Evolutionary conservation across 768 basidiomycete species (phyloP).

Genomic region (Rhizopogon vinicolor): DNA sequence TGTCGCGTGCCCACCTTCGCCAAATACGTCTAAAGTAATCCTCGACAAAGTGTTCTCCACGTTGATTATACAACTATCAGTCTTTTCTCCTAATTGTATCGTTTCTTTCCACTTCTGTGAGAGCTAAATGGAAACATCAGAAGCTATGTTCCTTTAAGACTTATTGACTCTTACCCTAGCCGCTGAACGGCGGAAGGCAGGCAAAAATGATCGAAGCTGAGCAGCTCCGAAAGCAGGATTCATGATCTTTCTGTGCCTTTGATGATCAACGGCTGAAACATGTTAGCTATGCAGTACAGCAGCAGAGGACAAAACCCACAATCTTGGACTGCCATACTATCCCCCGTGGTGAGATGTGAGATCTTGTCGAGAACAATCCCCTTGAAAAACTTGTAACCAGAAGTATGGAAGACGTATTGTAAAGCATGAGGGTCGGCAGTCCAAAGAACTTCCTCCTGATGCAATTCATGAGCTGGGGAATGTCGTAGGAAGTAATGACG

Average conservation of each 20-base stretch:
- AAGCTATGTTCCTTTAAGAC: not conserved
- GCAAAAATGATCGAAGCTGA: constrained; percentile 19
- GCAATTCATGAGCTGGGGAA: not conserved
- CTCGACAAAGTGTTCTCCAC: constrained; percentile 15
- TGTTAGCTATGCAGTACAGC: not conserved
- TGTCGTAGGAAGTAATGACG: not conserved
- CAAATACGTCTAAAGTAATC: constrained; percentile 24
- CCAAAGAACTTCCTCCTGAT: constrained; percentile 24
- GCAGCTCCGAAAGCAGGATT: constrained; percentile 22
- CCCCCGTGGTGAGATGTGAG: constrained; percentile 16
- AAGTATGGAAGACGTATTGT: constrained; percentile 23
- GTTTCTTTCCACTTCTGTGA: constrained; percentile 16
- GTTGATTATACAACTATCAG: constrained; percentile 13
- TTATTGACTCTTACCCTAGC: constrained; percentile 7
- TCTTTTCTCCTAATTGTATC: constrained; percentile 1
- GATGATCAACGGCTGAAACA: constrained; percentile 15
- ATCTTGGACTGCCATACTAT: constrained; percentile 15
- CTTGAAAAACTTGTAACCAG: constrained; percentile 24
- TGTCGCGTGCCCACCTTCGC: constrained; percentile 13
- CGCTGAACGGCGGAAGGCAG: constrained; percentile 19
- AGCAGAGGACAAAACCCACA: constrained; percentile 6
- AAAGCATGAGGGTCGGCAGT: constrained; percentile 24
- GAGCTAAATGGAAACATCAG: constrained; percentile 11
- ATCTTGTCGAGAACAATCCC: constrained; percentile 3
- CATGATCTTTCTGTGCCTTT: constrained; percentile 27